These are phyloP conservation scores for Colletotrichum sp. DNA, from an alignment of 2,329 filamentous ascomycete species.

Conservation along the genomic window DNA sequence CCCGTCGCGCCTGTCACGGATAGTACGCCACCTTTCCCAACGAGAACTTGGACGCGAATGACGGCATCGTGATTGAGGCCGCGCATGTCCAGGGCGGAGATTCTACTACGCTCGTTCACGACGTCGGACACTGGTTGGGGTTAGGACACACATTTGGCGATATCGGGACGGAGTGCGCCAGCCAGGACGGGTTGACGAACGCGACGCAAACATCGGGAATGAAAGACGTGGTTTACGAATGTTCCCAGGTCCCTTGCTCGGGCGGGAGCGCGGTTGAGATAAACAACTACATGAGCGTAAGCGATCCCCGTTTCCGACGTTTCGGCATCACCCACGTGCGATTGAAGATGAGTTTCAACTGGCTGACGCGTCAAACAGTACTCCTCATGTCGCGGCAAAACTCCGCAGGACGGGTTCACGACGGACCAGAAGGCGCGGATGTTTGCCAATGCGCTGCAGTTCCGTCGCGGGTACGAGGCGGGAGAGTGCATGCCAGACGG, in stretches of 20 bases:
- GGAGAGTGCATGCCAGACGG: conserved; percentile 24
- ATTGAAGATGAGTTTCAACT: background rate
- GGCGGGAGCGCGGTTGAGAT: conserved; percentile 11
- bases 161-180: conserved; percentile 16
- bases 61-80: conserved; percentile 14
- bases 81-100: conserved; percentile 13
- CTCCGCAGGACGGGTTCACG: conserved; percentile 22
- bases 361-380: conserved; percentile 5
- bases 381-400: conserved; percentile 19
- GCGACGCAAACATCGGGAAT: conserved; percentile 23
- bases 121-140: conserved; percentile 23
- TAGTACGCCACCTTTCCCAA: conserved; percentile 19
- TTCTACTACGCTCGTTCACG: conserved; percentile 32
- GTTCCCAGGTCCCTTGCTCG: conserved; percentile 19
- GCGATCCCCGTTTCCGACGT: background rate
- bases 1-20: background rate
- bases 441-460: conserved; percentile 25
- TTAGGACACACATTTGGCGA: conserved; percentile 19
- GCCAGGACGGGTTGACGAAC: conserved; percentile 22
- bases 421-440: conserved; percentile 29
- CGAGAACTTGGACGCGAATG: background rate
- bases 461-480: conserved; percentile 23
- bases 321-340: background rate
- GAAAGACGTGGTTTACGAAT: conserved; percentile 15
- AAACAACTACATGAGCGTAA: conserved; percentile 28